Evolutionary conservation across 2,329 filamentous ascomycete genomes (phyloP).

Genomic region (Botrytis byssoidea): DNA sequence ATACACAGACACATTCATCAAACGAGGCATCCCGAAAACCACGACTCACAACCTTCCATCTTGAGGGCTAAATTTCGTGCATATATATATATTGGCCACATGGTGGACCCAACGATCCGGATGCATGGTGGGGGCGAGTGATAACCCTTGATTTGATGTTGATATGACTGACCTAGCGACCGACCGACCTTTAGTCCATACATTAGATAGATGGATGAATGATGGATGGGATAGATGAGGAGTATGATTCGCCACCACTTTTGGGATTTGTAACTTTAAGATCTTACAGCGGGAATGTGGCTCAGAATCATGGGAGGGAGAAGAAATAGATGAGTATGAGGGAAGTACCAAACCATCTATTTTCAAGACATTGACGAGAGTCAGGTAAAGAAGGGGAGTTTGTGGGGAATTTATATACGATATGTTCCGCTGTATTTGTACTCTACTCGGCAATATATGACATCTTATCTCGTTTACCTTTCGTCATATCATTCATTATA

Average conservation of each 20-base stretch:
- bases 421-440: neutral
- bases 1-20: neutral
- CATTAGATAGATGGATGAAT: too few species aligned
- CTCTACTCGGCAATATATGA: neutral
- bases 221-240: neutral
- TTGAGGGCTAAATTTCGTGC: neutral
- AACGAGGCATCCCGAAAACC: neutral
- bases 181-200: neutral
- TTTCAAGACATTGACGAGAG: neutral
- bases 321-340: neutral
- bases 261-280: neutral
- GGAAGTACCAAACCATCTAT: neutral
- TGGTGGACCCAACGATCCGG: neutral
- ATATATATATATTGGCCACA: neutral
- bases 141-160: neutral
- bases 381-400: neutral
- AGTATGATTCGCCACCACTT: neutral
- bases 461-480: neutral
- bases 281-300: neutral
- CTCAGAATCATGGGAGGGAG: too few species aligned
- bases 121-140: slow-evolving; percentile 2
- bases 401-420: neutral
- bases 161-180: neutral
- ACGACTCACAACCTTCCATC: neutral
- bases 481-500: neutral